Percentiles rank a stretch among this genome's conserved stretches.
Evolutionary conservation across 2,329 filamentous ascomycete species (phyloP).

Genomic region (Penicillium brasilianum): DNA sequence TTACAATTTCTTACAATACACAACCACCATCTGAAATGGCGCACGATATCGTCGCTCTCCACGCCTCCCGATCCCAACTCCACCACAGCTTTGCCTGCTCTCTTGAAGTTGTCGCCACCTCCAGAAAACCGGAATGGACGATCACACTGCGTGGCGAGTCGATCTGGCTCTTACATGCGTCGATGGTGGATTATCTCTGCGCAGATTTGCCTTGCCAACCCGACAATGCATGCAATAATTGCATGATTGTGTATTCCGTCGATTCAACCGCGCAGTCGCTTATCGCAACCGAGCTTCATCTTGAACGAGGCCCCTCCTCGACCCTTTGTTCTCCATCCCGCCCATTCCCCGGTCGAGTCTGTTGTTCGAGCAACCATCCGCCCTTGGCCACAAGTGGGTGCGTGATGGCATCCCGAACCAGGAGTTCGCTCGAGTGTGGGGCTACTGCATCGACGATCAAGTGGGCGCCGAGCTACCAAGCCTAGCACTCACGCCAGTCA

Average conservation of each 20-base stretch:
- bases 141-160: slow-evolving; percentile 16
- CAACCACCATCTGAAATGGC: background rate
- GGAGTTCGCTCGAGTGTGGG: slow-evolving; percentile 20
- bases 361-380: slow-evolving; percentile 26
- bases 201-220: background rate
- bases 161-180: slow-evolving; percentile 9
- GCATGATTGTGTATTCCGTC: background rate
- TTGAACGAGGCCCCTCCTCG: background rate
- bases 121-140: background rate
- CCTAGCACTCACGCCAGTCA: slow-evolving; percentile 8
- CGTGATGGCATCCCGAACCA: slow-evolving; percentile 11
- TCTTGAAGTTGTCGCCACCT: slow-evolving; percentile 2
- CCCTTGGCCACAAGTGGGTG: slow-evolving; percentile 14
- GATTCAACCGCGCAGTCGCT: background rate
- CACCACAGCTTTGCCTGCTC: slow-evolving; percentile 8
- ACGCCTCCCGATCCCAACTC: slow-evolving; percentile 8
- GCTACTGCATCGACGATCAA: slow-evolving; percentile 25
- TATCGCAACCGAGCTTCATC: background rate
- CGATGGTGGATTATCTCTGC: background rate
- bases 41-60: background rate
- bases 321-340: background rate
- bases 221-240: background rate
- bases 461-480: slow-evolving; percentile 4
- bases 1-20: background rate
- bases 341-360: slow-evolving; percentile 1